phyloP scores from a whole-genome alignment of 2,329 filamentous ascomycete species.

The Paradendryphiella salina region DNA sequence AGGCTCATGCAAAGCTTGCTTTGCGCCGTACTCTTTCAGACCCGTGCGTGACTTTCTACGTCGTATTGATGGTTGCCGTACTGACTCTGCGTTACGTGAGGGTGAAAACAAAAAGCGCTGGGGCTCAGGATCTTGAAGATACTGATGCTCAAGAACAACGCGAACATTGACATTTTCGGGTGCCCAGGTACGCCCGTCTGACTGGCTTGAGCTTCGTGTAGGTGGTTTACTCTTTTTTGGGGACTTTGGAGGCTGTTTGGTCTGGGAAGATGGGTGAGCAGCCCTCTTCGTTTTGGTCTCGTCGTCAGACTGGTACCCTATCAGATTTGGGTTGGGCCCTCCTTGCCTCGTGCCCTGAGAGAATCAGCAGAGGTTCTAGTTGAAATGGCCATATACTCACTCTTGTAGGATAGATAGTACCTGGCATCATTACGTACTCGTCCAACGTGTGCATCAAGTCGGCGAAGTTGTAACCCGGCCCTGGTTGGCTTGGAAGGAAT shows the following conservation, averaged over 20 bases:
- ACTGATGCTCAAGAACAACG: conserved; percentile 33
- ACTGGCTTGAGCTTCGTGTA: conserved; percentile 1
- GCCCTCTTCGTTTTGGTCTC: conserved; percentile 13
- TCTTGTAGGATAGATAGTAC: conserved; percentile 46
- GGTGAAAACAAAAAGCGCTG: conserved; percentile 30
- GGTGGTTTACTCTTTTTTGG: conserved; percentile 5
- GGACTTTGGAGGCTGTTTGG: conserved; percentile 12
- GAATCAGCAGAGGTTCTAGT: background rate
- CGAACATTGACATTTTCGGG: conserved; percentile 36
- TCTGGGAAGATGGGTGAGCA: conserved; percentile 1
- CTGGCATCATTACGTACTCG: conserved; percentile 53
- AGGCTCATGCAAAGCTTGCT: conserved; percentile 29
- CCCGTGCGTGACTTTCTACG: conserved; percentile 31
- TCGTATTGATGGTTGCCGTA: conserved; percentile 28
- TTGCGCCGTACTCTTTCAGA: conserved; percentile 31
- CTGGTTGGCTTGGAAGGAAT: conserved; percentile 45
- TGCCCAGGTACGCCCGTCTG: conserved; percentile 26
- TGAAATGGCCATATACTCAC: conserved; percentile 9
- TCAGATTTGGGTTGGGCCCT: conserved; percentile 2
- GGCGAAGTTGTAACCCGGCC: conserved; percentile 53
- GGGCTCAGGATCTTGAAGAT: conserved; percentile 16
- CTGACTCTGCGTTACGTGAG: conserved; percentile 16
- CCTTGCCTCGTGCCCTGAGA: conserved; percentile 12
- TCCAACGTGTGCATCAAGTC: conserved; percentile 47
- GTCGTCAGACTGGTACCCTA: background rate